Evolutionary conservation across 2,329 filamentous ascomycete species (phyloP).

Genomic region (Myriosclerotinia duriaeana): DNA sequence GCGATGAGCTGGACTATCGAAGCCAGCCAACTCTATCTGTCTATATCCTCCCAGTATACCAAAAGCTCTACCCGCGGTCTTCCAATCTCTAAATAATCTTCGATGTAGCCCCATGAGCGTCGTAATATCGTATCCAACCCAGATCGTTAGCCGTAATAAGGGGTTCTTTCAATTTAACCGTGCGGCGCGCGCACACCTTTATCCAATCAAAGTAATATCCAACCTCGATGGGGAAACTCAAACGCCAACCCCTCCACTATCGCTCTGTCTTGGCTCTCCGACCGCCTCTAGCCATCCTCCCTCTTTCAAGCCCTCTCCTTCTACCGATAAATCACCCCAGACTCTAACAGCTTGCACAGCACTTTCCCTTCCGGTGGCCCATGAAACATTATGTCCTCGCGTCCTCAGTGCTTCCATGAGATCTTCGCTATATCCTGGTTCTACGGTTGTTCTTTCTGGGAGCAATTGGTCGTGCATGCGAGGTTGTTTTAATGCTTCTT

Average conservation of each 20-base stretch:
- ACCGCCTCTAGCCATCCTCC: conserved; percentile 76
- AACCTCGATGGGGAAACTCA: not conserved
- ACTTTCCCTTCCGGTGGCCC: conserved; percentile 62
- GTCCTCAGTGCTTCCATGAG: conserved; percentile 62
- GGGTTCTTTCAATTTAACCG: conserved; percentile 13
- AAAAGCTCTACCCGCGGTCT: not conserved
- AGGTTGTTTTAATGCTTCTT: conserved; percentile 62
- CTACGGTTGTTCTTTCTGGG: conserved; percentile 67
- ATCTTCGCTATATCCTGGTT: conserved; percentile 64
- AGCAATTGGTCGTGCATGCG: conserved; percentile 81
- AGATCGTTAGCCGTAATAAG: not conserved
- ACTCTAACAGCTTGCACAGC: conserved; percentile 69
- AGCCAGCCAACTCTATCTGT: conserved; percentile 2
- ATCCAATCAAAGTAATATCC: not conserved
- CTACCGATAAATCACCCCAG: conserved; percentile 69
- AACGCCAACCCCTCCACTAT: conserved; percentile 44
- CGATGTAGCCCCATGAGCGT: conserved; percentile 1
- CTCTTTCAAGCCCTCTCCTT: conserved; percentile 73
- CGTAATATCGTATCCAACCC: not conserved
- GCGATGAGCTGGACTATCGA: not conserved
- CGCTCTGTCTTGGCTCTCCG: conserved; percentile 70
- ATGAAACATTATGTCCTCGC: conserved; percentile 70
- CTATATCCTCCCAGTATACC: not conserved
- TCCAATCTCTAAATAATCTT: not conserved
- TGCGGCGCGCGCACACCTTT: conserved; percentile 3